These are phyloP conservation scores for Chenopodium suecicum DNA, from an alignment of 148 eudicot species.

Conservation along the genomic window DNA sequence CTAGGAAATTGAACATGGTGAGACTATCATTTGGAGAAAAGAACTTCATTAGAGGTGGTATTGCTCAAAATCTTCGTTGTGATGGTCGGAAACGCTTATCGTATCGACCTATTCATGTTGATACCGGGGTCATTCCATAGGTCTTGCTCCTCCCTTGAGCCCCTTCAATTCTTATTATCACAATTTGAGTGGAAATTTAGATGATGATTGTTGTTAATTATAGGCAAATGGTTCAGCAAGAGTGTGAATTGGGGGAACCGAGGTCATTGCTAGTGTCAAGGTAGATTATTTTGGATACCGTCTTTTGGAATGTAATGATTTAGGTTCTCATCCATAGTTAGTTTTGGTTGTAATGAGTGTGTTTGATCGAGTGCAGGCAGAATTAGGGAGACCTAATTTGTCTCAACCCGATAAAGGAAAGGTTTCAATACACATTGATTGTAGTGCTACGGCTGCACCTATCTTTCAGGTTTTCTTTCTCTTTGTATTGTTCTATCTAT, in stretches of 20 bases:
- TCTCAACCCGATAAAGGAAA: too few relatives aligned
- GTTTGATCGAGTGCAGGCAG: too few relatives aligned
- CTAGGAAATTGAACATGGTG: slow-evolving; percentile 43
- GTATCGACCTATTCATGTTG: slow-evolving; percentile 61
- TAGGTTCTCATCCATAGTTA: neutral
- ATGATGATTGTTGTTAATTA: slow-evolving; percentile 13
- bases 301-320: neutral
- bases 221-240: slow-evolving; percentile 97
- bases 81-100: slow-evolving; percentile 83
- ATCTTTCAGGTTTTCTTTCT: too few relatives aligned
- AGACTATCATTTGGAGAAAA: slow-evolving; percentile 81
- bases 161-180: too few relatives aligned
- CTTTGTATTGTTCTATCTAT: too few relatives aligned
- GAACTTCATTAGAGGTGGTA: slow-evolving; percentile 79
- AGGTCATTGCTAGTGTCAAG: slow-evolving; percentile 94
- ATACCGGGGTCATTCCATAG: slow-evolving; percentile 84
- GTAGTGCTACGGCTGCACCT: too few relatives aligned
- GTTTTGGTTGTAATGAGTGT: neutral
- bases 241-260: slow-evolving; percentile 77
- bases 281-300: slow-evolving; percentile 24
- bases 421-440: too few relatives aligned
- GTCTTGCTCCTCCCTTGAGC: slow-evolving; percentile 22
- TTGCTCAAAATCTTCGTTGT: slow-evolving; percentile 90
- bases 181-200: neutral
- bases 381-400: too few relatives aligned